Evolutionary conservation across 495 filamentous ascomycete genomes (phyloP).

Genomic region (Podospora bellae-mahoneyi): DNA sequence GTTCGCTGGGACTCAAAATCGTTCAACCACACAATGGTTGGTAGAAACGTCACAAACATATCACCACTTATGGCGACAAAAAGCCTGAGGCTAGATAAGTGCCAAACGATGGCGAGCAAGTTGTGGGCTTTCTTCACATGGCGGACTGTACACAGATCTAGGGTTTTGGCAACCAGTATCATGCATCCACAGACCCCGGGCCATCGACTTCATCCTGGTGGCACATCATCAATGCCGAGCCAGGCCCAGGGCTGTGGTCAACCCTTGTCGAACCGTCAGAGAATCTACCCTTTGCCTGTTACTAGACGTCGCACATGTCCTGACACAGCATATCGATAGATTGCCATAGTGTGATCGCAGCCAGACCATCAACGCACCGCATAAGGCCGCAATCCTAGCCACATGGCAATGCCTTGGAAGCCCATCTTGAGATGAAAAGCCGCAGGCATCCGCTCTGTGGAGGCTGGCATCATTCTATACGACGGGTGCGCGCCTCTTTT

Average conservation of each 20-base stretch:
- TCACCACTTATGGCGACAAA: too few relatives aligned
- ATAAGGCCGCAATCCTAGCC: background rate
- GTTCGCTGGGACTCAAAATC: too few relatives aligned
- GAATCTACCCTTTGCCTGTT: background rate
- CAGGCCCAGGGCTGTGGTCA: background rate
- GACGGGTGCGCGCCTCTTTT: background rate
- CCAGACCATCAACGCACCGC: background rate
- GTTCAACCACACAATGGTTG: too few relatives aligned
- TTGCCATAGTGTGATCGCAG: slow-evolving; percentile 11
- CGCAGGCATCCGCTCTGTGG: slow-evolving; percentile 8
- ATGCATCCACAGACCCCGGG: too few relatives aligned
- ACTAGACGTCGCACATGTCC: background rate
- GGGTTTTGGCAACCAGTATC: too few relatives aligned
- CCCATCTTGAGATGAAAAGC: slow-evolving; percentile 4
- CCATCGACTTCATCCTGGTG: background rate
- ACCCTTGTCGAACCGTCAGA: slow-evolving; percentile 14
- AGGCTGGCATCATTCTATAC: slow-evolving; percentile 8
- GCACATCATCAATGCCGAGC: slow-evolving; percentile 7
- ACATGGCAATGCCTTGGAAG: background rate
- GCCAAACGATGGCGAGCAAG: too few relatives aligned
- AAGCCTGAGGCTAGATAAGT: too few relatives aligned
- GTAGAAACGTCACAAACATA: too few relatives aligned
- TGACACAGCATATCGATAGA: slow-evolving; percentile 13
- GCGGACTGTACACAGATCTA: too few relatives aligned
- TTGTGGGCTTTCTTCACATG: too few relatives aligned